Base-by-base conservation (phyloP, 148 eudicot species). In the Cornus florida region DNA sequence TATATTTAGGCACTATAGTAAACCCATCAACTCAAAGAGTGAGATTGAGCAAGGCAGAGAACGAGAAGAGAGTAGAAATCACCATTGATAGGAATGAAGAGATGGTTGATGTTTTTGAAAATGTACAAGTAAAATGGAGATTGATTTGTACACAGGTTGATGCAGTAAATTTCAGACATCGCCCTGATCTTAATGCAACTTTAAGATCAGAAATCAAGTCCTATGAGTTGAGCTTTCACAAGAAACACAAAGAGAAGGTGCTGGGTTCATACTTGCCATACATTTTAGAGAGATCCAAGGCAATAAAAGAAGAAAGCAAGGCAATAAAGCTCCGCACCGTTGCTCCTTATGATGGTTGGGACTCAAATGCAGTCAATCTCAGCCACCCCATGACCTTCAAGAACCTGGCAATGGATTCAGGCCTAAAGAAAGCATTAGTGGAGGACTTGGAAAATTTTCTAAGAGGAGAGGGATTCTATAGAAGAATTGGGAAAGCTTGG, bases 311-410 rank as follows among this genome's bases (percentile, higher is more conserved):
- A 46, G 62, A 70, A 17, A 71, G n/a, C 69, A 75, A 56, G 75
- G 74, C 60, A 32, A 59, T 72, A 65, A 72, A 72, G 81, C 41
- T 79, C 60, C 76, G 50, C 59, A 79, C 62, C 8, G 43, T 28
- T 43, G 8, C 4, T 43, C 48, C 48, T 11, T 38, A 22, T 7
- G 46, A 67, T 6, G 64, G 76, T 7, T 73, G 64, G 64, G 38
- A 20, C 41, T 65, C 76, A 5, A 17, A 65, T 17, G 28, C 31
- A 23, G 48, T 67, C 41, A 67, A 64, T 38, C 76, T 79, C 31
- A 71, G 50, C 39, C 70, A 79, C 81, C 80, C 76, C 3, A 72
- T 79, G 81, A 79, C 64, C 60, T 79, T 79, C 71, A 43, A 79
- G 28, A 79, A 17, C 38, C 68, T 79, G 6, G 81, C 81, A 24